phyloP scores from a whole-genome alignment of 208 protist species.

The Acanthamoeba triangularis region DNA sequence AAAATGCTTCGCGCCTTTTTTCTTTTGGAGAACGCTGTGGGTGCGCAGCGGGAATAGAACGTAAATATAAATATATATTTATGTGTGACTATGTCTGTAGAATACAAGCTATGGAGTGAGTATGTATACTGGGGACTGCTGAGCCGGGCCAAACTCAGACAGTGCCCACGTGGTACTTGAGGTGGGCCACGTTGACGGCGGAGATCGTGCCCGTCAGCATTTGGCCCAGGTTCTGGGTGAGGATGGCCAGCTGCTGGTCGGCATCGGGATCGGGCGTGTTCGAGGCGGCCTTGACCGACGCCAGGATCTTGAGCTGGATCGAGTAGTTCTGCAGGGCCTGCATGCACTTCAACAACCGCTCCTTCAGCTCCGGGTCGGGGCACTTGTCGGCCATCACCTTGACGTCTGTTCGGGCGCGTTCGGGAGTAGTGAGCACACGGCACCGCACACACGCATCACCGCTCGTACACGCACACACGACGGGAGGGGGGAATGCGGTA shows the following conservation, averaged over 20 bases:
- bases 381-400: conserved; percentile 82
- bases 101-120: no score
- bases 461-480: background rate
- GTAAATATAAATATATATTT: no score
- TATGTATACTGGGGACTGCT: no score
- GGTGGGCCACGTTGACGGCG: conserved; percentile 17
- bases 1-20: no score
- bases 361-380: conserved; percentile 85
- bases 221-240: conserved; percentile 71
- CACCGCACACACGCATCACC: background rate
- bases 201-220: conserved; percentile 76
- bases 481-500: background rate
- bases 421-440: background rate
- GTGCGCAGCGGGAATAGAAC: no score
- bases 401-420: conserved; percentile 69
- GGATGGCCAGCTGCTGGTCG: conserved; percentile 84
- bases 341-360: conserved; percentile 79
- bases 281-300: conserved; percentile 84
- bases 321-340: conserved; percentile 85
- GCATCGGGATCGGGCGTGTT: conserved; percentile 80
- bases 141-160: background rate
- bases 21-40: no score
- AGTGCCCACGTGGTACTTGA: conserved; percentile 60
- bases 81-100: no score
- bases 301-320: conserved; percentile 88